phyloP scores from a whole-genome alignment of 2,329 filamentous ascomycete species.

The Apiospora hydei region DNA sequence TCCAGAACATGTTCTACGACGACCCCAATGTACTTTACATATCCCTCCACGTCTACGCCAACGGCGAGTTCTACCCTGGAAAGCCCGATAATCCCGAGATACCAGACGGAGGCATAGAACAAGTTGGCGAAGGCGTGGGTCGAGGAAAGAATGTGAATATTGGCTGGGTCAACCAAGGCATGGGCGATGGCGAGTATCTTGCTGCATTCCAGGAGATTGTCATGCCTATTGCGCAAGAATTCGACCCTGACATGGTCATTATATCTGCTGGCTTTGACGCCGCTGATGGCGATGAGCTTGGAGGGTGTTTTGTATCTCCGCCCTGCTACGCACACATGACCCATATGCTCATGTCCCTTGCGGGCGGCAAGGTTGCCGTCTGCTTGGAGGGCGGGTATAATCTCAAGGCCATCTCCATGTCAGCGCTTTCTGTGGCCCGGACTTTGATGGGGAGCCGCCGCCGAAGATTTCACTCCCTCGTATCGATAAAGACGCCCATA shows the following conservation, averaged over 20 bases:
- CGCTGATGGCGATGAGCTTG: conserved; percentile 89
- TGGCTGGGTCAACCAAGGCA: conserved; percentile 73
- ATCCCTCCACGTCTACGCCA: conserved; percentile 87
- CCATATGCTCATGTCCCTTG: conserved; percentile 97
- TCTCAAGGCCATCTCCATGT: conserved; percentile 88
- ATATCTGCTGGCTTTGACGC: conserved; percentile 97
- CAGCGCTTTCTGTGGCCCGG: conserved; percentile 86
- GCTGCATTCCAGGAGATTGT: conserved; percentile 95
- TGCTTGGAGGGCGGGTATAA: conserved; percentile 98
- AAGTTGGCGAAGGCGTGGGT: conserved; percentile 62
- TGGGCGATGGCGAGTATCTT: conserved; percentile 97
- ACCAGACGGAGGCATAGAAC: conserved; percentile 67
- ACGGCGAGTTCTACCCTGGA: conserved; percentile 86
- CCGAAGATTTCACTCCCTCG: conserved; percentile 63
- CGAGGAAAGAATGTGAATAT: conserved; percentile 72
- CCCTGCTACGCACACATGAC: conserved; percentile 98
- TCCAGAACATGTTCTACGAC: conserved; percentile 94
- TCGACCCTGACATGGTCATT: conserved; percentile 92
- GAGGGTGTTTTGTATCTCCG: conserved; percentile 91
- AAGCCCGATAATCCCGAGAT: conserved; percentile 63
- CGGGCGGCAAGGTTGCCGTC: conserved; percentile 86
- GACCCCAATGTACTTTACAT: conserved; percentile 96
- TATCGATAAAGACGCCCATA: conserved; percentile 64
- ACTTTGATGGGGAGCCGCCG: conserved; percentile 95
- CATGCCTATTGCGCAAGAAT: conserved; percentile 95